Evolutionary conservation across 352 stramenopile species (phyloP).

Genomic region (Thalassiosira livingstoniorum): DNA sequence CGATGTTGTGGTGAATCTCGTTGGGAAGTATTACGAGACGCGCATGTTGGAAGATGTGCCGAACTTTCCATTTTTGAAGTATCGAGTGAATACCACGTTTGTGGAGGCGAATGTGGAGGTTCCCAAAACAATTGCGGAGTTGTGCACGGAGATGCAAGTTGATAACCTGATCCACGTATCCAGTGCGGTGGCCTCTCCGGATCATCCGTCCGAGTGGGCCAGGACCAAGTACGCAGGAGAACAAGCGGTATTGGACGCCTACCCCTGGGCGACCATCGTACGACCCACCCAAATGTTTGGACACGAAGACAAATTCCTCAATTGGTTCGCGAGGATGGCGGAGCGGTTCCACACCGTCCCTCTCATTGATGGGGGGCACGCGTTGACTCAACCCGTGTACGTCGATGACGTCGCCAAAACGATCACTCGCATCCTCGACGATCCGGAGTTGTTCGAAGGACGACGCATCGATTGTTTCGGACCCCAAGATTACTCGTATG

Average conservation of each 20-base stretch:
- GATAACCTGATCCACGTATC: conserved; percentile 88
- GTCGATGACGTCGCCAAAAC: conserved; percentile 86
- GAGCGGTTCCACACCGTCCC: conserved; percentile 83
- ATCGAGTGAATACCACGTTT: conserved; percentile 89
- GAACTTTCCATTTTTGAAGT: conserved; percentile 77
- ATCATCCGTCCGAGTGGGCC: conserved; percentile 83
- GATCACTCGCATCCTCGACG: conserved; percentile 81
- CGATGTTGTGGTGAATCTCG: conserved; percentile 97
- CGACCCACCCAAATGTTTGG: conserved; percentile 95
- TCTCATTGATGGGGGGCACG: conserved; percentile 93
- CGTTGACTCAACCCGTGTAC: conserved; percentile 92
- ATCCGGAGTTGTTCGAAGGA: conserved; percentile 89
- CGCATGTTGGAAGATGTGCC: conserved; percentile 91
- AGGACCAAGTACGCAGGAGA: conserved; percentile 85
- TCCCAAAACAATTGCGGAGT: conserved; percentile 78
- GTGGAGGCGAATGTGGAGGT: conserved; percentile 95
- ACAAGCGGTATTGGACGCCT: conserved; percentile 88
- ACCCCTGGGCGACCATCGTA: conserved; percentile 95
- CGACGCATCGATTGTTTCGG: conserved; percentile 96
- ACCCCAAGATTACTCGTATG: conserved; percentile 95
- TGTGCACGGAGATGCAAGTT: conserved; percentile 85
- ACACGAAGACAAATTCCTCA: conserved; percentile 94
- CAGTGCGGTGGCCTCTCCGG: conserved; percentile 65
- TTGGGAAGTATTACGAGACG: conserved; percentile 98
- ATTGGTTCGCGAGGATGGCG: conserved; percentile 87